A percentile compares a stretch with the other conserved stretches of the same genome.
These are phyloP conservation scores for Saccharomycopsis sp. DNA, from an alignment of 805 yeast species.

Conservation along the genomic window DNA sequence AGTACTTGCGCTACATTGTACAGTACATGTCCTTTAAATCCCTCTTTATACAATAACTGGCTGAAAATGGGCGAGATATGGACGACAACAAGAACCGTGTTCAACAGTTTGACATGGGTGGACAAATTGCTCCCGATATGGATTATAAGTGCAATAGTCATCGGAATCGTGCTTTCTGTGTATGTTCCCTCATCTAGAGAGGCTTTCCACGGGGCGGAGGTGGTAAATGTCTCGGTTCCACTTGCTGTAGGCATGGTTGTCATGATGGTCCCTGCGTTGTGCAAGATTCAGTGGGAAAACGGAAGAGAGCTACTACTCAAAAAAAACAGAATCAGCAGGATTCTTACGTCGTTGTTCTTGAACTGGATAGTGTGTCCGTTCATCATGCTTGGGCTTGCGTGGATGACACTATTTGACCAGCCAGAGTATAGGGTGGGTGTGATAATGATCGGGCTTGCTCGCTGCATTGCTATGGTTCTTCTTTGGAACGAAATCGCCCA, in stretches of 20 bases:
- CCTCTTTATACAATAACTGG: too few relatives aligned
- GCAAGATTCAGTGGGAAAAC: conserved; percentile 47
- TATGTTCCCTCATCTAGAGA: conserved; percentile 33
- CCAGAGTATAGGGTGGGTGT: conserved; percentile 46
- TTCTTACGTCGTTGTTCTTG: conserved; percentile 36
- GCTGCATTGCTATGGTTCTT: conserved; percentile 59
- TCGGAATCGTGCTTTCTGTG: conserved; percentile 37
- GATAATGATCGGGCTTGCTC: conserved; percentile 52
- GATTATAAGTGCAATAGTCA: conserved; percentile 32
- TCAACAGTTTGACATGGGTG: conserved; percentile 25
- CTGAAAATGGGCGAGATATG: neutral
- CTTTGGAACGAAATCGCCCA: conserved; percentile 50
- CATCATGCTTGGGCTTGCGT: conserved; percentile 48
- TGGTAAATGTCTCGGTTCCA: conserved; percentile 38
- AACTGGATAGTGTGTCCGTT: conserved; percentile 55
- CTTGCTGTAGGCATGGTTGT: conserved; percentile 44
- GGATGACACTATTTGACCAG: conserved; percentile 43
- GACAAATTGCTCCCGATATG: conserved; percentile 34
- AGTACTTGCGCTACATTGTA: too few relatives aligned
- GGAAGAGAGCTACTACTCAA: conserved; percentile 27
- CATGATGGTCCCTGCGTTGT: conserved; percentile 53
- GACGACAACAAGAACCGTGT: neutral
- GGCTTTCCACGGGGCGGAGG: conserved; percentile 31
- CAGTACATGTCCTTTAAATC: too few relatives aligned
- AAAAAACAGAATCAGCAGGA: conserved; percentile 25